Evolutionary conservation across 108 stramenopile genomes (phyloP).

Genomic region (Fistulifera solaris): DNA sequence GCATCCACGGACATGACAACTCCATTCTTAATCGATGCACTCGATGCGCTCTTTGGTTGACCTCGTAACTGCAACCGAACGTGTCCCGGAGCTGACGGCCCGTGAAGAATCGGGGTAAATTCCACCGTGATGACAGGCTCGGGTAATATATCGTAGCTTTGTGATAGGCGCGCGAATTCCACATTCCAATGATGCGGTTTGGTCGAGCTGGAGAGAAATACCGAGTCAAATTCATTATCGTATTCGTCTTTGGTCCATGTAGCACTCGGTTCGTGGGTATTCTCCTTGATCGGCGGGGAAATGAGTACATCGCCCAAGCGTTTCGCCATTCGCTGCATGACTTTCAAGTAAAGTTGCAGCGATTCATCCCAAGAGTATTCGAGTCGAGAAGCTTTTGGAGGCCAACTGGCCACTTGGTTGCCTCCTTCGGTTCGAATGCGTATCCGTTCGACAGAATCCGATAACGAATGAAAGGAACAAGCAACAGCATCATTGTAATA

Average conservation of each 20-base stretch:
- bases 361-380: slow-evolving; percentile 19
- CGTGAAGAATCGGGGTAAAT: no score
- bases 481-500: slow-evolving; percentile 19
- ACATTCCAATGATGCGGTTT: no score
- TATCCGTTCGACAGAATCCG: slow-evolving; percentile 1
- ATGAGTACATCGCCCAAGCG: not conserved
- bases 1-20: no score
- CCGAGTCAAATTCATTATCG: no score
- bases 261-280: not conserved
- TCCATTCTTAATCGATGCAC: no score
- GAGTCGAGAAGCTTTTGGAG: not conserved
- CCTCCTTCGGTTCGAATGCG: slow-evolving; percentile 10
- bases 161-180: no score
- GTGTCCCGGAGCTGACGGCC: no score
- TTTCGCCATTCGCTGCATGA: slow-evolving; percentile 17
- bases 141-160: no score
- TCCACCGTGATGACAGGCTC: no score
- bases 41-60: no score
- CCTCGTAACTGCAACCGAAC: no score
- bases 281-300: not conserved
- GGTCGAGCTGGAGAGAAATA: no score
- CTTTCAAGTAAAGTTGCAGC: slow-evolving; percentile 28
- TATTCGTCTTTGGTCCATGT: not conserved
- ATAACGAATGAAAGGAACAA: slow-evolving; percentile 23
- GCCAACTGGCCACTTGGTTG: not conserved